phyloP scores from a whole-genome alignment of 2,329 filamentous ascomycete genomes.

The Aureobasidium uvarum region DNA sequence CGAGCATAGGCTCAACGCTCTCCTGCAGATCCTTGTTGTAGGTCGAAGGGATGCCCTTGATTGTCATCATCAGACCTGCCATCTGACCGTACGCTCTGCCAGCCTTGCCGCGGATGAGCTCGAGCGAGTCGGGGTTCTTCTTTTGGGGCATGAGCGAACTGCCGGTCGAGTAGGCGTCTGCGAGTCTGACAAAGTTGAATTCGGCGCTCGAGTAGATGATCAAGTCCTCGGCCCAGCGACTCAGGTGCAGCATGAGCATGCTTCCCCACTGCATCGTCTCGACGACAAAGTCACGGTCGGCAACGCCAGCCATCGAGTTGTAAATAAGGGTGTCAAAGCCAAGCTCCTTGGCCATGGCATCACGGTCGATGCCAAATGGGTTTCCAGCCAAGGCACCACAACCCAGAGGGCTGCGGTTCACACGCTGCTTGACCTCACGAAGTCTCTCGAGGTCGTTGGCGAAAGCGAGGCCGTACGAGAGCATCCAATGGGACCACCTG shows the following conservation, averaged over 20 bases:
- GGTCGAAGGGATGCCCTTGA: constrained; percentile 72
- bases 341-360: constrained; percentile 73
- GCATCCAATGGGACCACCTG: constrained; percentile 77
- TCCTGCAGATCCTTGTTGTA: constrained; percentile 96
- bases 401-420: constrained; percentile 70
- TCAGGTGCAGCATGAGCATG: constrained; percentile 76
- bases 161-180: constrained; percentile 77
- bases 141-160: constrained; percentile 79
- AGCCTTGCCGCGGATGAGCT: constrained; percentile 73
- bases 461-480: constrained; percentile 72
- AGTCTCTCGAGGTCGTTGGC: constrained; percentile 72
- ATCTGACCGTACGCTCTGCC: constrained; percentile 78
- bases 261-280: constrained; percentile 79
- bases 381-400: constrained; percentile 79
- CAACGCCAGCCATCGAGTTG: constrained; percentile 75
- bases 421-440: constrained; percentile 67
- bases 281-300: constrained; percentile 77
- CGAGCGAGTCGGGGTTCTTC: constrained; percentile 75
- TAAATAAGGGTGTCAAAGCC: constrained; percentile 72
- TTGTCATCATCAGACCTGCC: constrained; percentile 73
- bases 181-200: constrained; percentile 72
- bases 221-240: constrained; percentile 78
- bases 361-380: constrained; percentile 76
- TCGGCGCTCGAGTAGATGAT: constrained; percentile 78
- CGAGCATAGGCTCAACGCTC: constrained; percentile 79